phyloP scores from a whole-genome alignment of 352 stramenopile genomes.

The Hyaloperonospora brassicae region DNA sequence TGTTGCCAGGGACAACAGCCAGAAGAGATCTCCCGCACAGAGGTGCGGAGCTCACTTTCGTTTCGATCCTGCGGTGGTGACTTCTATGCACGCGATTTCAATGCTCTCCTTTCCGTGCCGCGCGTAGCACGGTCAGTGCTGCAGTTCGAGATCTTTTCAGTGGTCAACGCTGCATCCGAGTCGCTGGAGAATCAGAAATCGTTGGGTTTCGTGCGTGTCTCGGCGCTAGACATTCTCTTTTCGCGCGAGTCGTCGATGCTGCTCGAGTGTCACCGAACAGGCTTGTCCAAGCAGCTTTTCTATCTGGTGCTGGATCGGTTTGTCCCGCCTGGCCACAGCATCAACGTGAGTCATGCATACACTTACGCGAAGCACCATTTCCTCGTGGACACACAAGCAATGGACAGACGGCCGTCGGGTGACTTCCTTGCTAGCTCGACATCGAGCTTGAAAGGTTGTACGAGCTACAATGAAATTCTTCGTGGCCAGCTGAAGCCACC shows the following conservation, averaged over 20 bases:
- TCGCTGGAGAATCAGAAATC: conserved; percentile 48
- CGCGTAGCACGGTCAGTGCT: conserved; percentile 54
- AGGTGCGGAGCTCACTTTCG: conserved; percentile 63
- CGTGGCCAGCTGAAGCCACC: conserved; percentile 41
- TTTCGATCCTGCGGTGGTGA: conserved; percentile 63
- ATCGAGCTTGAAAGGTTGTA: conserved; percentile 23
- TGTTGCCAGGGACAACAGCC: conserved; percentile 40
- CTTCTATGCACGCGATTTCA: conserved; percentile 76
- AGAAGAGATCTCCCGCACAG: conserved; percentile 63
- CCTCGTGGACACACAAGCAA: conserved; percentile 55
- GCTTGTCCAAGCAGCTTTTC: conserved; percentile 43
- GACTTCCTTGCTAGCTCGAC: conserved; percentile 31
- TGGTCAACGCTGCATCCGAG: conserved; percentile 54
- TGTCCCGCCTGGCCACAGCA: conserved; percentile 39
- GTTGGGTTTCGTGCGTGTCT: conserved; percentile 69
- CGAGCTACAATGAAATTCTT: conserved; percentile 58
- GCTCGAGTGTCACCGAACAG: conserved; percentile 46
- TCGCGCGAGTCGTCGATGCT: conserved; percentile 69
- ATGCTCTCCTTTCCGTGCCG: conserved; percentile 57
- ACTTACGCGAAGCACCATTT: conserved; percentile 78
- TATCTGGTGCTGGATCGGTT: conserved; percentile 79
- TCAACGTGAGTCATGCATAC: conserved; percentile 69
- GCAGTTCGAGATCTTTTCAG: conserved; percentile 73
- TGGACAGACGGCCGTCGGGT: conserved; percentile 40
- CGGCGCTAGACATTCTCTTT: conserved; percentile 61